phyloP scores from a whole-genome alignment of 495 filamentous ascomycete species.

The Chaetomium tenue region DNA sequence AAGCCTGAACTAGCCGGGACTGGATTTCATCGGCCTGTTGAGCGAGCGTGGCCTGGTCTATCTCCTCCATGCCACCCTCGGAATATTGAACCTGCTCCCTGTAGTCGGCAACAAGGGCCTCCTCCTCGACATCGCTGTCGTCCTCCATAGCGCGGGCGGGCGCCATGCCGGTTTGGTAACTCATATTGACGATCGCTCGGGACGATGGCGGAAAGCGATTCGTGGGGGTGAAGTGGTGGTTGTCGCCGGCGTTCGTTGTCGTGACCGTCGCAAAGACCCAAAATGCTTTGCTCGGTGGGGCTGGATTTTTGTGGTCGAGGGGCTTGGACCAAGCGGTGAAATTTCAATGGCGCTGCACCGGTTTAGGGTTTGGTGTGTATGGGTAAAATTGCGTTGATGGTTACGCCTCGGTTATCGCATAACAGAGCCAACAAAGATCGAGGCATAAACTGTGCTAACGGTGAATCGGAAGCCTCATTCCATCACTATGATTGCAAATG shows the following conservation, averaged over 20 bases:
- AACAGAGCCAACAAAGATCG: not conserved
- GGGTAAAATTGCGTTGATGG: not conserved
- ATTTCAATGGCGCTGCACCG: slow-evolving; percentile 21
- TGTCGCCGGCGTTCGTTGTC: slow-evolving; percentile 26
- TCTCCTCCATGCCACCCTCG: slow-evolving; percentile 76
- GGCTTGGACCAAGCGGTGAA: slow-evolving; percentile 26
- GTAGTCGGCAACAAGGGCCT: slow-evolving; percentile 91
- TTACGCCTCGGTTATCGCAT: slow-evolving; percentile 6
- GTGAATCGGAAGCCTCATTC: not conserved
- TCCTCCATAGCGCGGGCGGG: slow-evolving; percentile 61
- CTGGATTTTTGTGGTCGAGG: slow-evolving; percentile 37
- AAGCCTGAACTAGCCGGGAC: slow-evolving; percentile 81
- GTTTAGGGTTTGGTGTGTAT: slow-evolving; percentile 36
- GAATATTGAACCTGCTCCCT: slow-evolving; percentile 83
- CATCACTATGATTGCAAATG: not conserved
- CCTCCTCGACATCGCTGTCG: slow-evolving; percentile 91
- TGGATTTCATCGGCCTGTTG: slow-evolving; percentile 78
- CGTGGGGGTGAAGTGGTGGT: slow-evolving; percentile 18
- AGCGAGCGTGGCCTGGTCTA: slow-evolving; percentile 59
- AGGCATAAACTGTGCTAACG: not conserved
- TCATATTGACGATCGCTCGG: slow-evolving; percentile 41
- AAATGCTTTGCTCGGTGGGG: slow-evolving; percentile 38
- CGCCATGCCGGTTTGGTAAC: slow-evolving; percentile 52
- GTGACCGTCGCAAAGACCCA: slow-evolving; percentile 31
- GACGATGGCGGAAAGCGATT: slow-evolving; percentile 13